Evolutionary conservation across 2,329 filamentous ascomycete species (phyloP).

Genomic region (Cercospora sp.): DNA sequence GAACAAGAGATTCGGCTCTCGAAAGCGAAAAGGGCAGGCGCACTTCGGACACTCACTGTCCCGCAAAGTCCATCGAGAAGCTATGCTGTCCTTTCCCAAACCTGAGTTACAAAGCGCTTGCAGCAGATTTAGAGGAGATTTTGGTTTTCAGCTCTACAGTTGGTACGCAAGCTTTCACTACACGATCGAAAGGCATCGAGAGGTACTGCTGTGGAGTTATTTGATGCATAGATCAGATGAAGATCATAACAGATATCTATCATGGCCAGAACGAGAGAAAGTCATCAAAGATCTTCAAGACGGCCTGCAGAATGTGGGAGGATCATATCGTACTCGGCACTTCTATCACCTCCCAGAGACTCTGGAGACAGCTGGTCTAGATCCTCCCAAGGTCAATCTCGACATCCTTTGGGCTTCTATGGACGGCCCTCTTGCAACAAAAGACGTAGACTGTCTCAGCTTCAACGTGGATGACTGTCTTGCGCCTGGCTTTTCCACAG

Average conservation of each 20-base stretch:
- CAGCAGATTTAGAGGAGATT: conserved; percentile 8
- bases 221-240: neutral
- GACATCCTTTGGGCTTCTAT: conserved; percentile 12
- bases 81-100: conserved; percentile 10
- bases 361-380: neutral
- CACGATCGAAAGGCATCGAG: conserved; percentile 11
- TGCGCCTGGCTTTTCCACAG: conserved; percentile 6
- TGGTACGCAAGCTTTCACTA: conserved; percentile 15
- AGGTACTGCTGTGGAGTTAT: conserved; percentile 13
- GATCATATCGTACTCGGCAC: neutral
- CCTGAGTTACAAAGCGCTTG: conserved; percentile 8
- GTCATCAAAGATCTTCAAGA: conserved; percentile 5
- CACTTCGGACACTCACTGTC: conserved; percentile 14
- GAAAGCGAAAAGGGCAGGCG: conserved; percentile 11
- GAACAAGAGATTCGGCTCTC: conserved; percentile 7
- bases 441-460: conserved; percentile 1
- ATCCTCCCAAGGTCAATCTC: conserved; percentile 13
- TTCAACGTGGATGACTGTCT: conserved; percentile 14
- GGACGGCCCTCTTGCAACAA: conserved; percentile 2
- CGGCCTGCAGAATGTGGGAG: conserved; percentile 1
- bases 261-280: conserved; percentile 1
- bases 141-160: conserved; percentile 11
- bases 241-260: conserved; percentile 9
- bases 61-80: conserved; percentile 3
- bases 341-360: conserved; percentile 8